phyloP scores from a whole-genome alignment of 2,329 filamentous ascomycete genomes.

The Leptographium wingfieldii region DNA sequence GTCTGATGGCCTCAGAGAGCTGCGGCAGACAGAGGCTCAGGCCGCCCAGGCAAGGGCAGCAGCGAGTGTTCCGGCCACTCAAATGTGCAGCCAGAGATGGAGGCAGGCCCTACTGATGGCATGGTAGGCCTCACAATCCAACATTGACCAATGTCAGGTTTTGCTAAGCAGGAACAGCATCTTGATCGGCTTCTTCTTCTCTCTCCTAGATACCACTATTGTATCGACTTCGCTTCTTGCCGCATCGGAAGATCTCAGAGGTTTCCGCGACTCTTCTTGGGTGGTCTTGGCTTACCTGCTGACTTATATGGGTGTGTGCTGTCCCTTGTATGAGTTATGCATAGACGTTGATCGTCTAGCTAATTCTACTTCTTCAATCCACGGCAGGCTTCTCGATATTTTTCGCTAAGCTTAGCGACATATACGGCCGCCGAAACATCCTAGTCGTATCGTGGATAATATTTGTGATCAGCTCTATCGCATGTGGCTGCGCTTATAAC shows the following conservation, averaged over 20 bases:
- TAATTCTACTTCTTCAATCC: not conserved
- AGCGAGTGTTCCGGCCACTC: not conserved
- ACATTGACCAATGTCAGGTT: not conserved
- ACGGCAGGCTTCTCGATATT: constrained; percentile 13
- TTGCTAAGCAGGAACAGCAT: constrained; percentile 6
- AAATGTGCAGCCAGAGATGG: constrained; percentile 1
- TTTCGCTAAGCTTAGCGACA: constrained; percentile 22
- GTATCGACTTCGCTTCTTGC: constrained; percentile 14
- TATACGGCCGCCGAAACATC: constrained; percentile 27
- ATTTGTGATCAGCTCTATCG: constrained; percentile 28
- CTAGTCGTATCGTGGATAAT: constrained; percentile 22
- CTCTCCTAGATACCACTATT: constrained; percentile 14
- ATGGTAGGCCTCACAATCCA: constrained; percentile 1
- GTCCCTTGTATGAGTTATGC: not conserved
- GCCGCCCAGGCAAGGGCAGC: constrained; percentile 4
- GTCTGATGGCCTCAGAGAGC: constrained; percentile 2
- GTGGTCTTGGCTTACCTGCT: constrained; percentile 14
- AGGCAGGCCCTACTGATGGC: constrained; percentile 7
- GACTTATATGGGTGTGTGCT: constrained; percentile 13
- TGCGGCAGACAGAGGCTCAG: constrained; percentile 6
- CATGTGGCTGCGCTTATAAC: constrained; percentile 24
- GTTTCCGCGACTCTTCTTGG: constrained; percentile 13
- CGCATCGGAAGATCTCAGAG: constrained; percentile 12
- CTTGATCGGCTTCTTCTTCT: constrained; percentile 14
- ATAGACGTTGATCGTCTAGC: not conserved